Evolutionary conservation across 352 stramenopile genomes (phyloP).

Genomic region (Globisporangium emineosum): DNA sequence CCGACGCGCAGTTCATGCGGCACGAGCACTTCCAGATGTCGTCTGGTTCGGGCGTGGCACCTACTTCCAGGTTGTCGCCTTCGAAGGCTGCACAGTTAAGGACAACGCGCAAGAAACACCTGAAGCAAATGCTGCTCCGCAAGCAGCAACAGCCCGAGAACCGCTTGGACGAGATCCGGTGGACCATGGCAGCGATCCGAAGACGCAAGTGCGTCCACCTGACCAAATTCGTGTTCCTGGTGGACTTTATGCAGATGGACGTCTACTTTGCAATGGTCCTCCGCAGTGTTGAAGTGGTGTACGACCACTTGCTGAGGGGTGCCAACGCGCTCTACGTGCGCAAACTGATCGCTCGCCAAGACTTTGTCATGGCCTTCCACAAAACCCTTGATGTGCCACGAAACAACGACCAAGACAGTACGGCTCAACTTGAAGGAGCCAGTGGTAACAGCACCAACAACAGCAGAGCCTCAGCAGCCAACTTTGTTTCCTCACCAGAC

Average conservation of each 20-base stretch:
- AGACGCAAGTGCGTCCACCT: slow-evolving; percentile 53
- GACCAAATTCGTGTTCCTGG: slow-evolving; percentile 44
- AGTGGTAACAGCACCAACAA: background rate
- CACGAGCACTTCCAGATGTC: slow-evolving; percentile 51
- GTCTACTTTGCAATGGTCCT: slow-evolving; percentile 30
- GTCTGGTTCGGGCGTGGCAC: background rate
- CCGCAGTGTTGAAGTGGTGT: slow-evolving; percentile 42
- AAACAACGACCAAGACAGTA: background rate
- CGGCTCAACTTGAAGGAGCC: background rate
- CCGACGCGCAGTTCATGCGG: slow-evolving; percentile 39
- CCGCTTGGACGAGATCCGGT: slow-evolving; percentile 51
- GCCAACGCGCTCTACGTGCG: slow-evolving; percentile 38
- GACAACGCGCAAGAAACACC: slow-evolving; percentile 19
- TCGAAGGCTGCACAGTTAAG: slow-evolving; percentile 22
- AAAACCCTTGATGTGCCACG: slow-evolving; percentile 8
- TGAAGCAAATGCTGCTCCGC: slow-evolving; percentile 21
- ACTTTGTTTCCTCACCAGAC: background rate
- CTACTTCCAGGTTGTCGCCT: slow-evolving; percentile 10
- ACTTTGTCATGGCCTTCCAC: slow-evolving; percentile 35
- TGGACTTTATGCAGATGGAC: slow-evolving; percentile 64
- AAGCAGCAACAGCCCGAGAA: slow-evolving; percentile 22
- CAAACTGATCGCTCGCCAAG: slow-evolving; percentile 26
- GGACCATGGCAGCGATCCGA: slow-evolving; percentile 67
- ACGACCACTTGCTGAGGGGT: slow-evolving; percentile 36
- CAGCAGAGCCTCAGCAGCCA: background rate